Conservation (phyloP, 768 basidiomycete species). For the Suillus decipiens region DNA sequence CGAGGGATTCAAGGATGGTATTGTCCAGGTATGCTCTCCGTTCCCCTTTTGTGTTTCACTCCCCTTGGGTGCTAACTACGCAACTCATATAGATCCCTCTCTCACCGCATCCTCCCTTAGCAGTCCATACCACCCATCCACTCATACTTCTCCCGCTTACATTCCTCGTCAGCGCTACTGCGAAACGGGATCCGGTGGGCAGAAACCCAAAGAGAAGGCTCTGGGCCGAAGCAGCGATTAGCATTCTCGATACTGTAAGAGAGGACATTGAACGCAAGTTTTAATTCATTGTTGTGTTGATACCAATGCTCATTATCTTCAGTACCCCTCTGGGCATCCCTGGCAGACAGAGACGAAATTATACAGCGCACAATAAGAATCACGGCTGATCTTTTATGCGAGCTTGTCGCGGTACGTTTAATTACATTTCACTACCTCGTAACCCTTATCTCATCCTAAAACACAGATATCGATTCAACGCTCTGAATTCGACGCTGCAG, state of each 20-base stretch:
- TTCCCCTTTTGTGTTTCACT: background rate
- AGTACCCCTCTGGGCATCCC: conserved; percentile 61
- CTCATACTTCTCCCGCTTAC: conserved; percentile 62
- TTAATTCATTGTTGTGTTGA: background rate
- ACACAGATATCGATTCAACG: conserved; percentile 60
- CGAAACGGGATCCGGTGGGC: conserved; percentile 74
- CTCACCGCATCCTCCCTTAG: conserved; percentile 44
- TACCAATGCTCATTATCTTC: background rate
- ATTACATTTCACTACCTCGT: background rate
- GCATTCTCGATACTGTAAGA: conserved; percentile 31
- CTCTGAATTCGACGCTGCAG: conserved; percentile 62
- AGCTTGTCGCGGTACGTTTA: conserved; percentile 59
- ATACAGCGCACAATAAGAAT: conserved; percentile 56
- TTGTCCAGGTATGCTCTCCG: conserved; percentile 34
- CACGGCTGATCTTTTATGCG: conserved; percentile 71
- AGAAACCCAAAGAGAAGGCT: conserved; percentile 71
- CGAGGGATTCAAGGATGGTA: conserved; percentile 42
- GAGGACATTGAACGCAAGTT: conserved; percentile 29
- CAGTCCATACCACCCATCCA: conserved; percentile 67
- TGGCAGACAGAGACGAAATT: conserved; percentile 49
- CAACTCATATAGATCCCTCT: conserved; percentile 24
- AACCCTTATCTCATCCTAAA: background rate
- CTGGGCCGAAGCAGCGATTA: conserved; percentile 68
- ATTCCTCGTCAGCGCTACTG: conserved; percentile 64
- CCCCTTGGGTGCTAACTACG: background rate